phyloP scores from a whole-genome alignment of 1,284 basidiomycete genomes.

The Peniophora sp. region DNA sequence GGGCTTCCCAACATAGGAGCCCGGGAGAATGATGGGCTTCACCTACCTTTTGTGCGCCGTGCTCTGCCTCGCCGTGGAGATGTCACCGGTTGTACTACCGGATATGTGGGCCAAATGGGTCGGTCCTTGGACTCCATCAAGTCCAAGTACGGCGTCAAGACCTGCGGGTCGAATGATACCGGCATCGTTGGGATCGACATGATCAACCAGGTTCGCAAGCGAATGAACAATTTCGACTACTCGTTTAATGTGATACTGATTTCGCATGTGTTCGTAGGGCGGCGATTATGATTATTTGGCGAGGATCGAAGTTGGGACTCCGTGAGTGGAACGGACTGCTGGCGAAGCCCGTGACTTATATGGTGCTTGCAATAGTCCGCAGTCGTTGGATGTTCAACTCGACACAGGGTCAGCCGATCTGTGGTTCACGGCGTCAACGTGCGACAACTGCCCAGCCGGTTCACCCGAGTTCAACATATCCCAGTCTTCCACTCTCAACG shows the following conservation, averaged over 20 bases:
- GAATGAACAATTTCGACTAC: neutral
- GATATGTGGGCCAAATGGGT: too few relatives aligned
- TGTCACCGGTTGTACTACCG: too few relatives aligned
- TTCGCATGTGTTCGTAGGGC: slow-evolving; percentile 9
- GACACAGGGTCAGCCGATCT: slow-evolving; percentile 60
- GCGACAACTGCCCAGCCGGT: slow-evolving; percentile 26
- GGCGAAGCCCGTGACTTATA: neutral
- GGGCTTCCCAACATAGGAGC: too few relatives aligned
- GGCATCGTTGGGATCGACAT: slow-evolving; percentile 14
- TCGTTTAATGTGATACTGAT: too few relatives aligned
- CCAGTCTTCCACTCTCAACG: slow-evolving; percentile 20
- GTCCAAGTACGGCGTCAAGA: slow-evolving; percentile 23
- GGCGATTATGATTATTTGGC: slow-evolving; percentile 19
- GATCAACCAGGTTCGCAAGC: slow-evolving; percentile 13
- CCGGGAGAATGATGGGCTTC: too few relatives aligned
- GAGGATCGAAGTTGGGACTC: slow-evolving; percentile 21
- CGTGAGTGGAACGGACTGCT: slow-evolving; percentile 5
- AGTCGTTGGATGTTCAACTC: slow-evolving; percentile 38
- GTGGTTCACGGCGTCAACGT: slow-evolving; percentile 35
- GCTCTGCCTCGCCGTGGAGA: too few relatives aligned
- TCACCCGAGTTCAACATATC: slow-evolving; percentile 18
- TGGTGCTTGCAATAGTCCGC: slow-evolving; percentile 24
- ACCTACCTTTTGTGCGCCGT: too few relatives aligned
- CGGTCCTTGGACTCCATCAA: neutral
- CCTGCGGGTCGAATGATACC: neutral